Percentiles rank a stretch among this genome's conserved stretches.
Evolutionary conservation across 176 grass and related monocot genomes (phyloP).

Genomic region (Triticum dicoccoides): DNA sequence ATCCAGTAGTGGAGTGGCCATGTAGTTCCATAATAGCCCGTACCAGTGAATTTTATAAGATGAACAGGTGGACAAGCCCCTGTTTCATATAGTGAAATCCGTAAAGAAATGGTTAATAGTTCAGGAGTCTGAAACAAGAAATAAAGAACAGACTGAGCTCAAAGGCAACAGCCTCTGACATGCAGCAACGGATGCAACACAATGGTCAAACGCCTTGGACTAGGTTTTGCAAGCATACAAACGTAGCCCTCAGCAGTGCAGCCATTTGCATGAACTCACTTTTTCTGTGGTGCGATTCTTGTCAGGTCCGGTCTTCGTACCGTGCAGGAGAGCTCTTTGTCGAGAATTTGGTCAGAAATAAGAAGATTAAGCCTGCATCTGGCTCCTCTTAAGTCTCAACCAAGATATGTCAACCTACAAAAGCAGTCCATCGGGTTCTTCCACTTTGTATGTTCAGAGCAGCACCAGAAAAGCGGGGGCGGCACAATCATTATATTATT

Average conservation of each 20-base stretch:
- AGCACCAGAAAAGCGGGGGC: constrained; percentile 2
- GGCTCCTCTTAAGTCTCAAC: constrained; percentile 44
- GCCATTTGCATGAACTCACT: constrained; percentile 5
- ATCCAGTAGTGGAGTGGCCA: not conserved
- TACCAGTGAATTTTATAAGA: not conserved
- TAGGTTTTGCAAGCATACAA: not conserved
- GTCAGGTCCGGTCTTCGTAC: constrained; percentile 87
- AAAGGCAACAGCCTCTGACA: not conserved
- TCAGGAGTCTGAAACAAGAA: not conserved
- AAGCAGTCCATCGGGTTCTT: not conserved
- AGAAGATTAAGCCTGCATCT: constrained; percentile 23
- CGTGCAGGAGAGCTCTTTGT: constrained; percentile 92
- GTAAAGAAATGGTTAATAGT: not conserved
- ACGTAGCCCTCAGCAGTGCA: not conserved
- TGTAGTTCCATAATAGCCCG: not conserved
- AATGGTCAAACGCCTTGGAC: not conserved
- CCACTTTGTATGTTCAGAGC: constrained; percentile 4
- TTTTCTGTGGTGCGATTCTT: constrained; percentile 5
- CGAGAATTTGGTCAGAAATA: constrained; percentile 75
- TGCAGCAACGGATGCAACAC: not conserved
- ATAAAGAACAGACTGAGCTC: not conserved
- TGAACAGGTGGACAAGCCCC: not conserved
- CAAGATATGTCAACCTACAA: not conserved
- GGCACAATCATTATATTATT: constrained; percentile 11
- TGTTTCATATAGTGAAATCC: not conserved